Evolutionary conservation across 2,329 filamentous ascomycete species (phyloP), one percentile per base, ranked within the genome.

Genomic region (Ampelomyces quisqualis): DNA sequence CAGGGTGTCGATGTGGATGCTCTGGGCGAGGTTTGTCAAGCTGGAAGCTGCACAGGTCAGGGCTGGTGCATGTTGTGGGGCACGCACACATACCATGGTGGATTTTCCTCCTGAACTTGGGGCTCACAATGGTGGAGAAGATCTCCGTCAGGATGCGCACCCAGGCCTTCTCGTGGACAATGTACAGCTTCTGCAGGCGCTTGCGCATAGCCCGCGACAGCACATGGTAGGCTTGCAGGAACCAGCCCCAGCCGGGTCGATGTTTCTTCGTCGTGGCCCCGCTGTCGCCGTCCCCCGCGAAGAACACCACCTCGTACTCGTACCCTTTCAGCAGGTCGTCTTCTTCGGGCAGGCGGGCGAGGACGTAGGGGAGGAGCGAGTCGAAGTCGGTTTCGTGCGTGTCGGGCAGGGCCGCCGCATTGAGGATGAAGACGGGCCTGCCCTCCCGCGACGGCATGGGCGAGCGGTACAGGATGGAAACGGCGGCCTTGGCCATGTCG

Each of bases 131-230:
- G 18, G 76, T 78, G 3, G 75, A 77, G 60, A 80, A 77, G 40
- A 79, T 73, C 55, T 78, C 76, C 14, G 78, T 70, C 49, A 80
- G 62, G 29, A 79, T 76, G 39, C 77, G 64, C 22, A 80, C 75
- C 77, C 77, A 80, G 18, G 73, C 76, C 40, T 76, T 72, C 54
- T 79, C 77, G 57, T 80, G 77, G 38, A 80, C 77, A 54, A 80
- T 77, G 60, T 78, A 80, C 28, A 80, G 66, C 55, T 71, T 74
- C 56, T 77, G 73, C 41, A 80, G 67, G 43, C 75, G 69, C 67
- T 80, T 80, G 43, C 77, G 70, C 58, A 76, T 75, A 4, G 76
- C 77, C 45, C 77, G 64, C 22, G 73, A 73, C 36, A 80, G 68
- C 45, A 79, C 69, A 54, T 79, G 74, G 60, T 80, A 80, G 11